These are phyloP conservation scores for Penicillium samsonianum DNA, from an alignment of 495 filamentous ascomycete genomes.

Conservation along the genomic window DNA sequence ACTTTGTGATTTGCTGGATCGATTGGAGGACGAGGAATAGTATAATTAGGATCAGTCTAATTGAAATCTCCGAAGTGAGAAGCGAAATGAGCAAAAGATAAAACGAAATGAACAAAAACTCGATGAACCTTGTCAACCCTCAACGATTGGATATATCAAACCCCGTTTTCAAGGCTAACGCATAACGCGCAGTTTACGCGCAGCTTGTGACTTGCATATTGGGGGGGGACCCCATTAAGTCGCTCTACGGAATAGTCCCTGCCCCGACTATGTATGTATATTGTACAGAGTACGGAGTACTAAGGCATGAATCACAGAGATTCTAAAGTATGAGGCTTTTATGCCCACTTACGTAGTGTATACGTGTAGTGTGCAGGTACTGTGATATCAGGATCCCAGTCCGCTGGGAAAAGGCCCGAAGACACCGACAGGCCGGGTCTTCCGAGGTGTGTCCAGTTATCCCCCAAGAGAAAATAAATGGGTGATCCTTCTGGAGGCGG, in stretches of 20 bases:
- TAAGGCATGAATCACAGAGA: background rate
- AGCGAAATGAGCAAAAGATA: background rate
- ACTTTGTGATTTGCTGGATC: background rate
- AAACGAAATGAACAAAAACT: background rate
- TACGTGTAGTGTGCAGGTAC: slow-evolving; percentile 4
- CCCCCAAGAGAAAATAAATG: background rate
- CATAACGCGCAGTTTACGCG: background rate
- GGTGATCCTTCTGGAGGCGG: slow-evolving; percentile 4
- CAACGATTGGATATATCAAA: background rate
- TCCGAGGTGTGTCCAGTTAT: slow-evolving; percentile 1
- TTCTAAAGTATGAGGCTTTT: background rate
- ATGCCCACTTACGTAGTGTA: background rate
- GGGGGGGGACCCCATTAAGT: background rate
- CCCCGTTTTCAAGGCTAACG: background rate
- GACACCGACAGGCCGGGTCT: slow-evolving; percentile 4
- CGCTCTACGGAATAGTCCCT: too few relatives aligned
- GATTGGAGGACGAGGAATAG: background rate
- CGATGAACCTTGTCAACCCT: background rate
- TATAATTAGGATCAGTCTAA: background rate
- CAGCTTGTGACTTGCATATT: slow-evolving; percentile 8
- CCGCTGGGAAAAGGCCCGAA: background rate
- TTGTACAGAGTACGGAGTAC: too few relatives aligned
- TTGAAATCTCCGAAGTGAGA: background rate
- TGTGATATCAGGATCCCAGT: background rate
- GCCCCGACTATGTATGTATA: background rate